These are phyloP conservation scores for Suillus bovinus DNA, from an alignment of 768 basidiomycete species.

Conservation along the genomic window DNA sequence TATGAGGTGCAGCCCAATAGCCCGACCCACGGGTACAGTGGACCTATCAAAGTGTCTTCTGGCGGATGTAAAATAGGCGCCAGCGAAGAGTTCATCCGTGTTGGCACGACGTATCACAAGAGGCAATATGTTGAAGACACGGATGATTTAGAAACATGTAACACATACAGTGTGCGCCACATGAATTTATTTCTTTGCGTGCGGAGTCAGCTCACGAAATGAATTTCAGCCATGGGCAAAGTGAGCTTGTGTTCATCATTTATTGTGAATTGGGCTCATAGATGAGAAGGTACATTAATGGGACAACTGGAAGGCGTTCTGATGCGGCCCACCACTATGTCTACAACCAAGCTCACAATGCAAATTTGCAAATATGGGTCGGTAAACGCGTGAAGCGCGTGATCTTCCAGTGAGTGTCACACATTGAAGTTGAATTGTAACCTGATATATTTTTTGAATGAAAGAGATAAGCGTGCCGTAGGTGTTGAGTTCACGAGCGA, in stretches of 20 bases:
- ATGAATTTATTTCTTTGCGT: not conserved
- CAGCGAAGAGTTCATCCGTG: not conserved
- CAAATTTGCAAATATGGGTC: not conserved
- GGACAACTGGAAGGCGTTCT: not conserved
- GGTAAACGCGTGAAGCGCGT: not conserved
- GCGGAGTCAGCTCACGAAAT: not conserved
- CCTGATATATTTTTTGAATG: not conserved
- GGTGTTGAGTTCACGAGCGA: too few species aligned
- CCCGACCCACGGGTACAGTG: not conserved
- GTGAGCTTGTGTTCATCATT: not conserved
- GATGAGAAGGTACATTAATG: not conserved
- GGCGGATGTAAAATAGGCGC: not conserved
- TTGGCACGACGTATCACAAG: not conserved
- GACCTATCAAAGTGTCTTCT: not conserved
- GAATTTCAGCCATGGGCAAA: not conserved
- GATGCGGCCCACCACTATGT: not conserved
- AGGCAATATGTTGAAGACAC: not conserved
- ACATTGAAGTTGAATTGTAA: not conserved
- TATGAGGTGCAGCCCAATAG: not conserved
- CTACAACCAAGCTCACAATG: too few species aligned
- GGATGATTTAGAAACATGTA: not conserved
- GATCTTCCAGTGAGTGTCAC: not conserved
- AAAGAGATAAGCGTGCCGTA: not conserved
- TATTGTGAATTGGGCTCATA: not conserved
- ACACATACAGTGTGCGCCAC: not conserved